These are phyloP conservation scores for Pulveroboletus sp. DNA, from an alignment of 768 basidiomycete species.

Conservation along the genomic window DNA sequence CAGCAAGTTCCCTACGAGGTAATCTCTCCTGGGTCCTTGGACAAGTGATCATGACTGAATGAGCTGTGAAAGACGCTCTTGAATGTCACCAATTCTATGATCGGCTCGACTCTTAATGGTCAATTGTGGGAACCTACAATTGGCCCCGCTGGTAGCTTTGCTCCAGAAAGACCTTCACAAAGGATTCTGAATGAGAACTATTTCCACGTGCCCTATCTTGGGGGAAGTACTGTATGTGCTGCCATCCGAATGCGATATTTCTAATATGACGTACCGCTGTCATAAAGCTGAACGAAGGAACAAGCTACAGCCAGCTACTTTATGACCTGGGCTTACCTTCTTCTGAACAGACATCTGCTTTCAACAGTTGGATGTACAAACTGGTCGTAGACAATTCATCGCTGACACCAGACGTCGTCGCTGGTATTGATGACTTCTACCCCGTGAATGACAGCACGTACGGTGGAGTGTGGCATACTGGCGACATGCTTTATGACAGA, in stretches of 20 bases:
- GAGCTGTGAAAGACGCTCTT: conserved; percentile 38
- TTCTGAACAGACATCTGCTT: conserved; percentile 38
- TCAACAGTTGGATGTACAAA: conserved; percentile 43
- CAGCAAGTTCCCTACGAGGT: conserved; percentile 19
- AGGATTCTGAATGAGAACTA: conserved; percentile 46
- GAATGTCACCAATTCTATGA: conserved; percentile 45
- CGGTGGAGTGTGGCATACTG: conserved; percentile 53
- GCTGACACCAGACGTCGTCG: conserved; percentile 29
- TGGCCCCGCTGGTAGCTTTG: conserved; percentile 47
- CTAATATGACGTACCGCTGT: not conserved
- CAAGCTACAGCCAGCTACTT: conserved; percentile 19
- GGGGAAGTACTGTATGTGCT: conserved; percentile 48
- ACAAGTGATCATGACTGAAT: not conserved
- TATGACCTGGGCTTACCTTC: conserved; percentile 36
- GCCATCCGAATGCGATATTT: not conserved
- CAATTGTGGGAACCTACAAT: conserved; percentile 58
- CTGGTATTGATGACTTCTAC: conserved; percentile 37
- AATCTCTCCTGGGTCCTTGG: not conserved
- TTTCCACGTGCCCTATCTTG: conserved; percentile 48
- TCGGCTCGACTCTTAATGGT: conserved; percentile 39
- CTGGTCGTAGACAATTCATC: conserved; percentile 49
- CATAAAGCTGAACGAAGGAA: conserved; percentile 15
- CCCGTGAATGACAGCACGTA: conserved; percentile 44
- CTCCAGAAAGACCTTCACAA: conserved; percentile 41
- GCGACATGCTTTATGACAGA: conserved; percentile 55